Conservation (phyloP, 2,329 filamentous ascomycete genomes). For the Polytolypa hystricis region DNA sequence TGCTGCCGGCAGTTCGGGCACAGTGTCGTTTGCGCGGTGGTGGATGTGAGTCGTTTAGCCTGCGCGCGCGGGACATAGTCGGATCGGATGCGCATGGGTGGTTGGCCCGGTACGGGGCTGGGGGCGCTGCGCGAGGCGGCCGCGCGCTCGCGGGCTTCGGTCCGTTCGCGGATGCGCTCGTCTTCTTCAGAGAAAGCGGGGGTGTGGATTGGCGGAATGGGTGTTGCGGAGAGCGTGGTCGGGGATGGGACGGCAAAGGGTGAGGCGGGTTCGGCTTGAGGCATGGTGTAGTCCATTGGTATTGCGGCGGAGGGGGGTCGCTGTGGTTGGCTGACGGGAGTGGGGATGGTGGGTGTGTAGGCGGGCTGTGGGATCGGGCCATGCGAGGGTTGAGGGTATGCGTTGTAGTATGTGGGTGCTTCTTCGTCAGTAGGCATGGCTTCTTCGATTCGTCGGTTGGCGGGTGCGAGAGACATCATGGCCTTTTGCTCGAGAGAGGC, state of each 20-base stretch:
- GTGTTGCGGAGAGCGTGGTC: slow-evolving; percentile 28
- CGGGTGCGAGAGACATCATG: slow-evolving; percentile 68
- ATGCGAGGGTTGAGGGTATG: slow-evolving; percentile 33
- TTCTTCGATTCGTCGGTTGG: slow-evolving; percentile 78
- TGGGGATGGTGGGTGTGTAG: slow-evolving; percentile 13
- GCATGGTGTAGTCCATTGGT: slow-evolving; percentile 14
- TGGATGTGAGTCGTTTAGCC: slow-evolving; percentile 54
- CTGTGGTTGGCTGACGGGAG: slow-evolving; percentile 16
- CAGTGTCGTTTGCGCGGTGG: slow-evolving; percentile 51
- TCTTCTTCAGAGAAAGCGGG: slow-evolving; percentile 40
- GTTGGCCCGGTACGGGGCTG: slow-evolving; percentile 27
- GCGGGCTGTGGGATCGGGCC: slow-evolving; percentile 26
- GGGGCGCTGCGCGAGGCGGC: slow-evolving; percentile 65
- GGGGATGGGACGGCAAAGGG: slow-evolving; percentile 21
- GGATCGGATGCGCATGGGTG: slow-evolving; percentile 77
- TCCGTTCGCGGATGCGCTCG: slow-evolving; percentile 48
- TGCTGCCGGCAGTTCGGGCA: slow-evolving; percentile 91
- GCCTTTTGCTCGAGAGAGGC: slow-evolving; percentile 93
- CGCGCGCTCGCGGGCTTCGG: slow-evolving; percentile 48
- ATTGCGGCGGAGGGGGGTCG: slow-evolving; percentile 23
- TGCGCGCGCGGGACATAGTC: slow-evolving; percentile 84
- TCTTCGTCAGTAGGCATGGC: slow-evolving; percentile 74
- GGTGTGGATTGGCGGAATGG: slow-evolving; percentile 13
- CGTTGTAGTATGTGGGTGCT: slow-evolving; percentile 41
- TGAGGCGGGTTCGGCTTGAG: slow-evolving; percentile 15